phyloP scores from a whole-genome alignment of 306 rosid species.

The Vicia sativa region DNA sequence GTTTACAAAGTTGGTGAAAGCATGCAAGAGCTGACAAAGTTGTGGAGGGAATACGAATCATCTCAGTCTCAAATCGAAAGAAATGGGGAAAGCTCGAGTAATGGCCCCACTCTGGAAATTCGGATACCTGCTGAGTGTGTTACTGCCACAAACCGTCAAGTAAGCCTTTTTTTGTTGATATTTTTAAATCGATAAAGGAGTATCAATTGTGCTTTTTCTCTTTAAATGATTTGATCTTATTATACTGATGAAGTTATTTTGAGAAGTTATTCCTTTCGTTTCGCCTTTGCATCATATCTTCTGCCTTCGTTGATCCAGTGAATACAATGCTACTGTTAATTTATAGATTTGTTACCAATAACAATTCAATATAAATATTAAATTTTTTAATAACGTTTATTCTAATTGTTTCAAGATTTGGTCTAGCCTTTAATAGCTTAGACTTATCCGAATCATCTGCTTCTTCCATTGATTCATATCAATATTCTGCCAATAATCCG shows the following conservation, averaged over 20 bases:
- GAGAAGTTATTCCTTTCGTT: background rate
- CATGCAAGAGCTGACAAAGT: constrained; percentile 90
- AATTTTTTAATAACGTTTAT: too few species aligned
- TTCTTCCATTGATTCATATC: too few species aligned
- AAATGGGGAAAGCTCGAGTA: constrained; percentile 64
- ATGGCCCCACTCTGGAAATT: constrained; percentile 81
- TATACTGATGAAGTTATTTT: constrained; percentile 7
- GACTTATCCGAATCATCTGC: too few species aligned
- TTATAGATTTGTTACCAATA: background rate
- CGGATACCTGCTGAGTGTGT: constrained; percentile 90
- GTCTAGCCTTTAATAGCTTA: too few species aligned
- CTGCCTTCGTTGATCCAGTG: constrained; percentile 13
- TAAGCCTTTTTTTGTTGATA: constrained; percentile 42
- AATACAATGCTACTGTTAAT: constrained; percentile 20
- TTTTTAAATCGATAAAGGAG: constrained; percentile 11
- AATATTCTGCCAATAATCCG: too few species aligned
- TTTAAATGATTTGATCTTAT: constrained; percentile 12
- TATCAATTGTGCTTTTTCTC: background rate
- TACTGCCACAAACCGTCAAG: constrained; percentile 94
- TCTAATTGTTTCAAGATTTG: too few species aligned
- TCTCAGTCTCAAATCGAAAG: constrained; percentile 63
- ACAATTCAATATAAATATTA: background rate
- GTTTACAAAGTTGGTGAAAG: constrained; percentile 95
- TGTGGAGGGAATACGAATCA: constrained; percentile 82
- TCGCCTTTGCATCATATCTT: constrained; percentile 32